Percentiles rank a stretch among this genome's conserved stretches.
Evolutionary conservation across 2,329 filamentous ascomycete genomes (phyloP).

Genomic region (Cladosporium sp.): DNA sequence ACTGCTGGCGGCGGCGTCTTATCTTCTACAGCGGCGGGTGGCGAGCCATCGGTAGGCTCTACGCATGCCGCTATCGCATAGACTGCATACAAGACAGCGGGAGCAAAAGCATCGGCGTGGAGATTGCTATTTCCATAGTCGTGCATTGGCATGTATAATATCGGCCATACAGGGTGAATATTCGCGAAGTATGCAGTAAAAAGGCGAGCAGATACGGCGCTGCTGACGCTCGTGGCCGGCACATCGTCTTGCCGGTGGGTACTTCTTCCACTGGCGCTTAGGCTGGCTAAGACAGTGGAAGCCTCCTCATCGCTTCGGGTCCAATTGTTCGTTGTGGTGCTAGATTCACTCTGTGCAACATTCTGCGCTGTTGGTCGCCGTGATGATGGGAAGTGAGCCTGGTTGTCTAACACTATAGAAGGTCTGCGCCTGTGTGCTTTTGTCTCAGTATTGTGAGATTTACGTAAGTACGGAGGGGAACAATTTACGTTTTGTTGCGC

Average conservation of each 20-base stretch:
- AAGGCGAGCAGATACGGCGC: neutral
- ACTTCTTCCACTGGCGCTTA: neutral
- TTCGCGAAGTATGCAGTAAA: conserved; percentile 8
- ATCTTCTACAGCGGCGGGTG: neutral
- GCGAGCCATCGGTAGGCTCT: neutral
- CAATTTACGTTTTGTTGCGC: neutral
- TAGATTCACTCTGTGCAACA: neutral
- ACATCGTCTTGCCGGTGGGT: neutral
- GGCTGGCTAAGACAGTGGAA: neutral
- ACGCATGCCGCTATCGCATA: conserved; percentile 8
- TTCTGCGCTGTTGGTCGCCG: neutral
- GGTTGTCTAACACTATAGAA: neutral
- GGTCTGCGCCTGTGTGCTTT: neutral
- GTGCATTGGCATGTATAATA: conserved; percentile 7
- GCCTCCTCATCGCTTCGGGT: neutral
- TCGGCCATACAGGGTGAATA: conserved; percentile 8
- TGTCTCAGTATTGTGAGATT: neutral
- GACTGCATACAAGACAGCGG: conserved; percentile 4
- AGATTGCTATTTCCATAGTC: neutral
- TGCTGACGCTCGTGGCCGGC: neutral
- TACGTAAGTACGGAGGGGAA: neutral
- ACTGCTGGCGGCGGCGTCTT: neutral
- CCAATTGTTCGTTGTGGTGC: neutral
- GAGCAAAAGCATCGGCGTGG: neutral
- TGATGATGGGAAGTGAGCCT: neutral